Base-by-base conservation (phyloP, 2,329 filamentous ascomycete species). In the Raffaelea albimanens region DNA sequence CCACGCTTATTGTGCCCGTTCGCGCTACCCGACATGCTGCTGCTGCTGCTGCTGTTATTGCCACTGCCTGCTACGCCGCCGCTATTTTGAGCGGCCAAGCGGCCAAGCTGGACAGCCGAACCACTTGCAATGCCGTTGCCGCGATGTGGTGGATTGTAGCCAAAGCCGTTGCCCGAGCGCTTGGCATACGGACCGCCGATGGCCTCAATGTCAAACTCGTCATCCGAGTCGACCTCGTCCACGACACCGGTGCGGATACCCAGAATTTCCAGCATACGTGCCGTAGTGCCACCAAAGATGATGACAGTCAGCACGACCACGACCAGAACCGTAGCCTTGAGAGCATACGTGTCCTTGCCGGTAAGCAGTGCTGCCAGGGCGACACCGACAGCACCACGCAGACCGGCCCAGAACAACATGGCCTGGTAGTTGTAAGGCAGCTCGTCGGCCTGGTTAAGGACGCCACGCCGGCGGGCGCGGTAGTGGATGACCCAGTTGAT, bases 391-490 rank as follows among this genome's bases (percentile, higher is more conserved):
- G 93, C 93, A 58, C 93, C 93, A 53, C 93, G 87, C 25, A 98
- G 75, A 22, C 93, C 93, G 16, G 93, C 93, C 93, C 93, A 98
- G 69, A 95, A 98, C n/a, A 98, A 79, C 93, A 98, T 97, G n/a
- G 86, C 89, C 66, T 97, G 93, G 66, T 97, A 95, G 57, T 87
- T 88, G 61, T 89, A 94, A 0, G 93, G 93, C 33, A 98, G 70
- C 64, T 97, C 93, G 55, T 97, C 91, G 16, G 80, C 79, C 5
- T 83, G 79, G 49, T 95, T 85, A 48, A 64, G 52, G 73, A 75
- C 58, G 21, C 89, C 89, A 46, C 83, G 78, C 43, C 87, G 80
- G 44, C 80, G 77, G 16, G 90, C 87, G 42, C 89, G 80, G 62
- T 95, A 95, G 49, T 86, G 80, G 56, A 94, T 88, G 59, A 96